Evolutionary conservation across 306 rosid species (phyloP).

Genomic region (Arachis hypogaea): DNA sequence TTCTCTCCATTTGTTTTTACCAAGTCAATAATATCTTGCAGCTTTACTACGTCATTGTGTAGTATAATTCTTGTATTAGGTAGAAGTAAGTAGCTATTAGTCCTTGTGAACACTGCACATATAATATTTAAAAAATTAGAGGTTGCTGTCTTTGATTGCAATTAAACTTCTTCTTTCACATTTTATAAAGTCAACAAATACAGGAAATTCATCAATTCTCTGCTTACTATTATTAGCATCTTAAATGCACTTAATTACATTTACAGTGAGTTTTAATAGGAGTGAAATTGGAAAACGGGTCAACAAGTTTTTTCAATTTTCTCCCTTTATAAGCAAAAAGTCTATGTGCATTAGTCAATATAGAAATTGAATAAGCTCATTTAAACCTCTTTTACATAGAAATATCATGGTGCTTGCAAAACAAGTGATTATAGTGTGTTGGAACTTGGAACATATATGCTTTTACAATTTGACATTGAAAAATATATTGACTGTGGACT

Average conservation of each 20-base stretch:
- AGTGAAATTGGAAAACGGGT: neutral
- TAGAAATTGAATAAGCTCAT: neutral
- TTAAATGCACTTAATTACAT: neutral
- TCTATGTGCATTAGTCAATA: neutral
- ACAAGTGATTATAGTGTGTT: neutral
- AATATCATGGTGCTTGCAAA: neutral
- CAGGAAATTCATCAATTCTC: neutral
- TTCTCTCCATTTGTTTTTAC: neutral
- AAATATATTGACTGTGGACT: constrained; percentile 11
- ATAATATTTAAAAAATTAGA: neutral
- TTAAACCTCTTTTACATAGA: neutral
- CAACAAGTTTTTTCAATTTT: neutral
- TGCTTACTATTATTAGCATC: neutral
- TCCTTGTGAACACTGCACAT: constrained; percentile 1
- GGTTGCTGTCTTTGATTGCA: constrained; percentile 35
- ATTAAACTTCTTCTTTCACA: neutral
- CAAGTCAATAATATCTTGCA: neutral
- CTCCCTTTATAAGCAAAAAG: neutral
- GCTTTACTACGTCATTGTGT: neutral
- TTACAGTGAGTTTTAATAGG: too few relatives aligned
- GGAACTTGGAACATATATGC: neutral
- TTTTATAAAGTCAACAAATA: neutral
- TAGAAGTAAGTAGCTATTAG: constrained; percentile 12
- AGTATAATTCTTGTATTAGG: constrained; percentile 26
- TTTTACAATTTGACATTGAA: neutral